Base-by-base conservation (phyloP, 2,329 filamentous ascomycete species). In the Emmonsiellopsis sp. region DNA sequence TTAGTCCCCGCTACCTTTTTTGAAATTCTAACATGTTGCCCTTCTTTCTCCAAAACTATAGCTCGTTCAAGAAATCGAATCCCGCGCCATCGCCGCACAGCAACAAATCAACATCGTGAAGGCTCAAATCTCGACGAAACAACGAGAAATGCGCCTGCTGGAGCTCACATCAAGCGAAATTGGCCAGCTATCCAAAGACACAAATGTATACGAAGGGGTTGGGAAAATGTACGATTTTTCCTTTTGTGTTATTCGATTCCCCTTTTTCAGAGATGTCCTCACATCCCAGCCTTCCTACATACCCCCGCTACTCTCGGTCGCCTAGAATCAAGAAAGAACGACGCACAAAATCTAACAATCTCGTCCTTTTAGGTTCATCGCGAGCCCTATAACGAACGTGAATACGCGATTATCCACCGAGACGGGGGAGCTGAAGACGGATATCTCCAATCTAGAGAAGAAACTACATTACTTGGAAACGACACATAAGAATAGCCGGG, bases 61-160 rank as follows among this genome's bases (percentile, higher is more conserved):
- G 92, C 78, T 96, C 57, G 83, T 95, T 63, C 86, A 88, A 71
- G 93, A 97, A 74, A 96, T 97, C 64, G 90, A 96, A 74, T 84
- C 85, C 59, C 93, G 95, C 69, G 91, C 91, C 11, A 75, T 88
- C 42, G 85, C 85, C 57, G 88, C 93, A 13, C 89, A 95, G 71
- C 91, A 97, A 73, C 91, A 97, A 71, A 92, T 97, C 66, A 81
- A 83, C 59, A 79, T 95, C 55, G 88, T 92, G 57, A 87, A 87
- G 63, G 82, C 87, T 9, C 91, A 96, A 70, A 87, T 95, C 61
- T 80, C 84, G 6, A 78, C 83, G 56, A 95, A 95, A 73, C 88
- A 92, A 70, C 84, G 91, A 55, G 92, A 97, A 68, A 84, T 87
- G 66, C 88, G 93, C 44, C 83, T 96, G 72, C 79, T 94, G 42